phyloP scores from a whole-genome alignment of 2,329 filamentous ascomycete genomes.

The Fusarium oxysporum region DNA sequence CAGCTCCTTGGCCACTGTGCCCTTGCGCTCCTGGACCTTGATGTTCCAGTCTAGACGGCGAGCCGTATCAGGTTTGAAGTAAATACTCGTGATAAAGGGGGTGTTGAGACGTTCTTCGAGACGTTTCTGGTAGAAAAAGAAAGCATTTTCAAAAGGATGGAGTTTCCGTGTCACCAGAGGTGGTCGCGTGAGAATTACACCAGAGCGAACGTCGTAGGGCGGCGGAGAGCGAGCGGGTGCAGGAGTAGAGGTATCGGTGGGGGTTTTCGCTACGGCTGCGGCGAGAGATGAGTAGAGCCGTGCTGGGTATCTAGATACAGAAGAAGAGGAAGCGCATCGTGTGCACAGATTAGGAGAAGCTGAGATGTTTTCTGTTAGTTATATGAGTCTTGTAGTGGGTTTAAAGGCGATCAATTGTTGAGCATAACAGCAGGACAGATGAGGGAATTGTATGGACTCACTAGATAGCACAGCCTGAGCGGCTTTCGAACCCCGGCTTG shows the following conservation, averaged over 20 bases:
- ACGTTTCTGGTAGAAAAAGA: constrained; percentile 96
- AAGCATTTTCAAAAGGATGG: constrained; percentile 90
- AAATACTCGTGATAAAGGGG: constrained; percentile 91
- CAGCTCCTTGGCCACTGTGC: constrained; percentile 84
- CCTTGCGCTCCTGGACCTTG: constrained; percentile 79
- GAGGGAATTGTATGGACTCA: constrained; percentile 49
- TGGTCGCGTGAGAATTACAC: constrained; percentile 87
- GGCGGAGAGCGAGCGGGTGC: constrained; percentile 33
- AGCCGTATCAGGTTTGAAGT: constrained; percentile 92
- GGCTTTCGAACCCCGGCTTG: constrained; percentile 67
- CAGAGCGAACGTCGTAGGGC: constrained; percentile 66
- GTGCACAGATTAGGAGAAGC: constrained; percentile 51
- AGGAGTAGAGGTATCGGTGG: constrained; percentile 35
- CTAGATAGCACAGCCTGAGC: constrained; percentile 62
- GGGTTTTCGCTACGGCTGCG: constrained; percentile 37
- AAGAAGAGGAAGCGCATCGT: constrained; percentile 51
- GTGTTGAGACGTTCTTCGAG: constrained; percentile 91
- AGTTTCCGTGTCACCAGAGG: constrained; percentile 87
- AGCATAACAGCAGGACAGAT: neutral
- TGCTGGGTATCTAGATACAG: constrained; percentile 42
- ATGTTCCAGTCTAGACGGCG: constrained; percentile 89
- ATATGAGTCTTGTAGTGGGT: neutral
- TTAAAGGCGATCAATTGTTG: neutral
- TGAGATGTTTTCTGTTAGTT: constrained; percentile 30
- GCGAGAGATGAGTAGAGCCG: constrained; percentile 53